These are phyloP conservation scores for Mycogone perniciosa DNA, from an alignment of 2,329 filamentous ascomycete species.

Conservation along the genomic window DNA sequence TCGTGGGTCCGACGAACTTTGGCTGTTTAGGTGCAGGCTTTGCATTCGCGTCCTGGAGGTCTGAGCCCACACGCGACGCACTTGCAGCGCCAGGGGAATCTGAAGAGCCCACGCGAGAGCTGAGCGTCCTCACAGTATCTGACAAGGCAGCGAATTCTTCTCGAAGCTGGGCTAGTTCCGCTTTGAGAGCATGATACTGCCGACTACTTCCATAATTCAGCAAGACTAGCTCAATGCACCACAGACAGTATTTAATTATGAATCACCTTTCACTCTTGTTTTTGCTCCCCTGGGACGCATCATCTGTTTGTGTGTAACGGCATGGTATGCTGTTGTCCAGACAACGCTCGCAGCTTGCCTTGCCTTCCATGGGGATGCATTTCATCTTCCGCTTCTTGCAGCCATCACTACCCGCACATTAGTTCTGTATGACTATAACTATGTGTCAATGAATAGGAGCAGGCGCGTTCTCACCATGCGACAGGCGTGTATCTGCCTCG, in stretches of 20 bases:
- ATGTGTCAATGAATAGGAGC: neutral
- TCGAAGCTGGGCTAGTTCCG: constrained; percentile 25
- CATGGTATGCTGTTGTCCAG: constrained; percentile 21
- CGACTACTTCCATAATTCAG: constrained; percentile 2
- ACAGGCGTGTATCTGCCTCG: constrained; percentile 31
- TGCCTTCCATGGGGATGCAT: constrained; percentile 24
- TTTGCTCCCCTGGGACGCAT: constrained; percentile 15
- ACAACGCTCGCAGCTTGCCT: constrained; percentile 27
- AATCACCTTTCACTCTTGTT: constrained; percentile 20
- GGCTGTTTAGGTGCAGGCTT: constrained; percentile 25
- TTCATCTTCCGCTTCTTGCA: constrained; percentile 19
- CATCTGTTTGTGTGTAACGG: constrained; percentile 18
- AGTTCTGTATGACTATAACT: neutral
- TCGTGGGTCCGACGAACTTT: constrained; percentile 32
- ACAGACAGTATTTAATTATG: neutral
- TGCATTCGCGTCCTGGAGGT: constrained; percentile 13
- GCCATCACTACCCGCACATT: neutral
- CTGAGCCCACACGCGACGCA: no score
- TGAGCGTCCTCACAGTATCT: constrained; percentile 22
- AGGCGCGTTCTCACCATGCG: constrained; percentile 24
- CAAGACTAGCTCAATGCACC: neutral
- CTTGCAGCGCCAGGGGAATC: constrained; percentile 11
- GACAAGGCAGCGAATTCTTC: constrained; percentile 26
- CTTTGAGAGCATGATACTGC: constrained; percentile 19
- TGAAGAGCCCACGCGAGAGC: constrained; percentile 11